Evolutionary conservation across 176 grass and related monocot genomes (phyloP).

Genomic region (Thalia dealbata): DNA sequence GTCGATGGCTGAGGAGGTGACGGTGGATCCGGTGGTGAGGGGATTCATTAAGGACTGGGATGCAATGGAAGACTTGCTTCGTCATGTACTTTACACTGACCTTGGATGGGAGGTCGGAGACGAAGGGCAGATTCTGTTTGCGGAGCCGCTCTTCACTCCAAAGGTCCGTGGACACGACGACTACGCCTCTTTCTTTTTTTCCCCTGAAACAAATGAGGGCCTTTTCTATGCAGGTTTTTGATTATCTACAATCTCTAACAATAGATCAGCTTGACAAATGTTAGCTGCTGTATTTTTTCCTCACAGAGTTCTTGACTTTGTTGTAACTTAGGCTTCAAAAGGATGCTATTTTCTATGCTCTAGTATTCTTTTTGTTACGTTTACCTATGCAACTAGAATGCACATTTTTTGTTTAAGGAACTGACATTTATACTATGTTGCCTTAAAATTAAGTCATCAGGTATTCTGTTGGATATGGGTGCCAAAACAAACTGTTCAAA

Average conservation of each 20-base stretch:
- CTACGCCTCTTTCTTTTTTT: background rate
- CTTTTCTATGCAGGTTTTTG: background rate
- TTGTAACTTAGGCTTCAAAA: too few relatives aligned
- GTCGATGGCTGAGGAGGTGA: constrained; percentile 42
- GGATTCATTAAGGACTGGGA: constrained; percentile 97
- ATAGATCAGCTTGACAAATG: background rate
- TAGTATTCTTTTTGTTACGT: background rate
- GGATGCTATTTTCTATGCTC: too few relatives aligned
- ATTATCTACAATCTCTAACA: background rate
- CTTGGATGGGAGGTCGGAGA: constrained; percentile 97
- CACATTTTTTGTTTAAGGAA: too few relatives aligned
- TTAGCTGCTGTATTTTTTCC: background rate
- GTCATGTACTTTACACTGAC: constrained; percentile 69
- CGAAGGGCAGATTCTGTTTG: constrained; percentile 94
- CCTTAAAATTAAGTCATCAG: background rate
- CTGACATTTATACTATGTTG: background rate
- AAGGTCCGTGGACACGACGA: constrained; percentile 33
- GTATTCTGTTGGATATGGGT: background rate
- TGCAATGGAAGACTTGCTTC: constrained; percentile 90
- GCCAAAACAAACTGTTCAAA: background rate
- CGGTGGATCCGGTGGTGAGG: constrained; percentile 64
- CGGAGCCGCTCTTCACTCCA: constrained; percentile 79
- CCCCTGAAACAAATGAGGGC: background rate
- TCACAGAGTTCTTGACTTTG: too few relatives aligned
- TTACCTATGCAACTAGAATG: background rate